phyloP scores from a whole-genome alignment of 768 basidiomycete species.

The Podaxis sp. region DNA sequence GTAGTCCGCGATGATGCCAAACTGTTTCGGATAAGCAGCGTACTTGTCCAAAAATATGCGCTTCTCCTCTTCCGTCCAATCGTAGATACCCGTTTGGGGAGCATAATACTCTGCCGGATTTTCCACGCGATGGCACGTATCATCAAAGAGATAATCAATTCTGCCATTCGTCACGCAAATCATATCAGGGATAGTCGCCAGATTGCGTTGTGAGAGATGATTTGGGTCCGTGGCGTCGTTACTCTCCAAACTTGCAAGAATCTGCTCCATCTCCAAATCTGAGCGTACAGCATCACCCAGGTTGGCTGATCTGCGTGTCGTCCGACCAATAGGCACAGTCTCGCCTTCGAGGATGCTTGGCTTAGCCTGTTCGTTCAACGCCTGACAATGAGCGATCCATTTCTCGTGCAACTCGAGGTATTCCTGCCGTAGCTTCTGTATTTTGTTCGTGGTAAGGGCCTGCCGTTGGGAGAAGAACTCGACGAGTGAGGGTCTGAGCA shows the following conservation, averaged over 20 bases:
- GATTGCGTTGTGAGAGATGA: constrained; percentile 80
- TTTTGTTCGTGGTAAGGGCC: constrained; percentile 51
- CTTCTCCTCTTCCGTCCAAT: constrained; percentile 89
- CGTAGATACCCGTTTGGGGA: constrained; percentile 67
- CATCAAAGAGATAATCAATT: constrained; percentile 70
- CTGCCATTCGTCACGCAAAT: constrained; percentile 63
- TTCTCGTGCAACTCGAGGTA: constrained; percentile 68
- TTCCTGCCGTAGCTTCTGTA: constrained; percentile 55
- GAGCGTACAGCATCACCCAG: constrained; percentile 90
- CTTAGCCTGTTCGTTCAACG: constrained; percentile 62
- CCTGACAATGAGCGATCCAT: constrained; percentile 72
- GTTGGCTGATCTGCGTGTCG: constrained; percentile 73
- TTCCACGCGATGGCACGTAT: constrained; percentile 79
- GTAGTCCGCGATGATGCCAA: constrained; percentile 83
- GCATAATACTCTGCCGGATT: constrained; percentile 80
- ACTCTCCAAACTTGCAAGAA: constrained; percentile 90
- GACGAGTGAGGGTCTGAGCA: constrained; percentile 48
- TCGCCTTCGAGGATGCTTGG: constrained; percentile 35
- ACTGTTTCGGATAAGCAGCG: constrained; percentile 88
- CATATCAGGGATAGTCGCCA: constrained; percentile 92
- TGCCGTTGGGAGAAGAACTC: constrained; percentile 57
- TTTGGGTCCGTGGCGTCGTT: constrained; percentile 93
- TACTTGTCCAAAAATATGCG: constrained; percentile 77
- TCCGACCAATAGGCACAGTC: constrained; percentile 47
- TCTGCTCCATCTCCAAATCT: constrained; percentile 96